Percentiles rank a stretch among this genome's conserved stretches.
phyloP scores from a whole-genome alignment of 1,284 basidiomycete genomes.

The Chondrostereum purpureum region DNA sequence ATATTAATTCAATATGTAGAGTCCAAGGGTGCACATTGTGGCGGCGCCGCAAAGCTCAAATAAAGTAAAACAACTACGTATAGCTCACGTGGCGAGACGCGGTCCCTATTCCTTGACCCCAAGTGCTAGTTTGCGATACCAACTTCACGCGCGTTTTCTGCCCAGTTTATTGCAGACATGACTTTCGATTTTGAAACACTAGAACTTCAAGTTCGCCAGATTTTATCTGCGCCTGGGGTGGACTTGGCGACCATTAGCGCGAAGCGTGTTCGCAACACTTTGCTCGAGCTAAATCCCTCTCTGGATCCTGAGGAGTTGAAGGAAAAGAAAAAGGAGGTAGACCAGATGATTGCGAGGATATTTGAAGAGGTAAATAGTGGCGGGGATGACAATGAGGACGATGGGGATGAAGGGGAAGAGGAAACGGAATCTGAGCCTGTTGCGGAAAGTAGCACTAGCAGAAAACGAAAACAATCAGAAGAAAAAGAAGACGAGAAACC shows the following conservation, averaged over 20 bases:
- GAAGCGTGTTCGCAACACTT: constrained; percentile 66
- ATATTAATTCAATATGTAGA: too few species aligned
- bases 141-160: neutral
- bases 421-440: constrained; percentile 6
- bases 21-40: too few species aligned
- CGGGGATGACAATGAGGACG: constrained; percentile 22
- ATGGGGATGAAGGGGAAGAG: constrained; percentile 25
- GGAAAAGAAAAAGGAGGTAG: constrained; percentile 51
- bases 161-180: neutral
- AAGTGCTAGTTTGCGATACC: neutral
- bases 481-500: constrained; percentile 23
- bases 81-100: neutral
- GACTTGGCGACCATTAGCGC: constrained; percentile 72
- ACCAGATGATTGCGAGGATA: constrained; percentile 51
- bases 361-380: constrained; percentile 50
- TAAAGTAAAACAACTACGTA: too few species aligned
- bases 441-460: constrained; percentile 20
- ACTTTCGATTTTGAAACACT: constrained; percentile 41
- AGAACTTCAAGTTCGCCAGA: constrained; percentile 53
- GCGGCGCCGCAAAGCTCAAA: too few species aligned
- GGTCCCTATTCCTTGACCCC: neutral
- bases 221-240: constrained; percentile 62
- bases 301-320: constrained; percentile 52
- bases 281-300: constrained; percentile 43
- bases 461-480: constrained; percentile 30